phyloP scores from a whole-genome alignment of 2,329 filamentous ascomycete genomes.

The Chrysosporium queenslandicum region DNA sequence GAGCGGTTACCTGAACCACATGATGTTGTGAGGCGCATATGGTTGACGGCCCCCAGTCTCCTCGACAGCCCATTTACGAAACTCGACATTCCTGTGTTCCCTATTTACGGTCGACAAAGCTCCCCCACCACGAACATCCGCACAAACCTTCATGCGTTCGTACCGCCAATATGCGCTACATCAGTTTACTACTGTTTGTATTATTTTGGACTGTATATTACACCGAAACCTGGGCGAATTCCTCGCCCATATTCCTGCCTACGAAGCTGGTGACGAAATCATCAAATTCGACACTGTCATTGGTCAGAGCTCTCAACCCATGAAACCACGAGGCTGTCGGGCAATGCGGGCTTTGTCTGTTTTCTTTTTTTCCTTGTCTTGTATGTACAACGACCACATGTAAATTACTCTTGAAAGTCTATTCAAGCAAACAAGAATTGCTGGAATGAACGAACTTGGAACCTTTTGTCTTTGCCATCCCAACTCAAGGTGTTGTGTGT shows the following conservation, averaged over 20 bases:
- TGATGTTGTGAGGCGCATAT: background rate
- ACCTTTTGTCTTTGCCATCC: too few relatives aligned
- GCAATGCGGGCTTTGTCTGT: background rate
- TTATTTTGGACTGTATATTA: background rate
- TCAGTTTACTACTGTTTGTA: background rate
- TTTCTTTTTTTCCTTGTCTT: background rate
- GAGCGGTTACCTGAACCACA: background rate
- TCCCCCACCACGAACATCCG: background rate
- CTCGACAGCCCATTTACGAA: background rate
- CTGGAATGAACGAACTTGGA: background rate
- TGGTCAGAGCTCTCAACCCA: too few relatives aligned
- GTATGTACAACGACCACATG: background rate
- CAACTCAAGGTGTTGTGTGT: too few relatives aligned
- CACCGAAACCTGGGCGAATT: background rate
- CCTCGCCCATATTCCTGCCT: background rate
- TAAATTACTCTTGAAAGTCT: background rate
- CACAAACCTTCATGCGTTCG: background rate
- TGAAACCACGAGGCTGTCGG: slow-evolving; percentile 6
- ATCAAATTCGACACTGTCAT: too few relatives aligned
- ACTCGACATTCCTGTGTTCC: background rate
- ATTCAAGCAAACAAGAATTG: background rate
- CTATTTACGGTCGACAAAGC: background rate
- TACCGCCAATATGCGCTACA: background rate
- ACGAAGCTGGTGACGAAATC: background rate
- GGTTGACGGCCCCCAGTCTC: background rate